These are phyloP conservation scores for Solanum tarapatanum DNA, from an alignment of 257 asterid genomes.

Conservation along the genomic window DNA sequence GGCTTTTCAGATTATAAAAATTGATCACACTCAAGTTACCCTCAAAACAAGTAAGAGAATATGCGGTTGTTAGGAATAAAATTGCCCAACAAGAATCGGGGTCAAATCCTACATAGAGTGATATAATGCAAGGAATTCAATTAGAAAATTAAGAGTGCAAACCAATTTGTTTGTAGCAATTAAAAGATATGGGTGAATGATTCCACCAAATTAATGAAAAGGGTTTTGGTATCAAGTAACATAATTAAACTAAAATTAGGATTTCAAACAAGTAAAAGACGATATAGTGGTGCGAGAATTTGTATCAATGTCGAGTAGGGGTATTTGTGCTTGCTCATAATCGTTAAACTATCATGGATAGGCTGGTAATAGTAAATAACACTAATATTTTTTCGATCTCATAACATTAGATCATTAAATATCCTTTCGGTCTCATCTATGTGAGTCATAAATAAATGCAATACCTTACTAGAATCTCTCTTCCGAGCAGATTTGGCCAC, in stretches of 20 bases:
- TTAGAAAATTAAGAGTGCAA: neutral
- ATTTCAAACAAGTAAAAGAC: neutral
- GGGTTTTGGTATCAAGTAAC: neutral
- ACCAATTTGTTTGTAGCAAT: neutral
- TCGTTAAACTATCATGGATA: neutral
- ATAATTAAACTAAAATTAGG: neutral
- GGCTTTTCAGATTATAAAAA: neutral
- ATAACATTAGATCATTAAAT: neutral
- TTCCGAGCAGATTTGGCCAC: neutral
- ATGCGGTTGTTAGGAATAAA: neutral
- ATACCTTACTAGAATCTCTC: neutral
- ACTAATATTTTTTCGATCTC: neutral
- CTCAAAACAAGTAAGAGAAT: neutral
- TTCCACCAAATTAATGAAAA: no score
- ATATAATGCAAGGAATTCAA: neutral
- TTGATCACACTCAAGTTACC: neutral
- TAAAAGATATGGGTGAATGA: neutral
- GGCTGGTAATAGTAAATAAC: neutral
- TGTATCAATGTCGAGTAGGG: neutral
- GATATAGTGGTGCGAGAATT: no score
- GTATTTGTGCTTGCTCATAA: neutral
- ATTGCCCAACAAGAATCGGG: neutral
- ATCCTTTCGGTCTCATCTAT: neutral
- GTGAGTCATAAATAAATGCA: neutral
- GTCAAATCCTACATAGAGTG: neutral